Evolutionary conservation across 2,329 filamentous ascomycete genomes (phyloP), one percentile per base, ranked within the genome.

Genomic region (Arthrobotrys sphaeroides): DNA sequence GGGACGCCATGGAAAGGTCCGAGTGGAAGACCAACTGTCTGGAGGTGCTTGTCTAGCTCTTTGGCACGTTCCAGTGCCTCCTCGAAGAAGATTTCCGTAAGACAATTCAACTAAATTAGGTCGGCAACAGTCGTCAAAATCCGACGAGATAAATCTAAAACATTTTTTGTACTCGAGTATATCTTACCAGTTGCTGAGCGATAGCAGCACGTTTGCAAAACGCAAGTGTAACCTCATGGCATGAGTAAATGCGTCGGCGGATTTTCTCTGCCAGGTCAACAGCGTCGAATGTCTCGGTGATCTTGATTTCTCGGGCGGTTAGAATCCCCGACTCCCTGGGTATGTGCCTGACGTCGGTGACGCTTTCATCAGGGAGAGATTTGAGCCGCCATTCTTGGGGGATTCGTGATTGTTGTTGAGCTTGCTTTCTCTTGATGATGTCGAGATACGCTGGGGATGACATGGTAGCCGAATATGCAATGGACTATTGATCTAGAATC

Each of bases 1-100:
- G 82, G 81, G 12, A 84, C 72, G 80, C 89, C 90, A 81, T 92
- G 90, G 0, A 93, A 84, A 1, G 90, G 89, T 0, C 90, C 90
- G 38, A 86, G 82, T 0, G 84, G 81, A 76, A 83, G 82, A 7
- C 86, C 84, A 0, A 85, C 85, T 31, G 78, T 78, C n/a, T 82
- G 81, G 0, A 87, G 77, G 72, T 88, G 81, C n/a, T 83, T 82
- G 78, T 90, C 88, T 0, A 86, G 82, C 1, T 81, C 78, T 36
- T 80, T 80, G 0, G 88, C 88, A 1, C 82, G 84, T 1, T 80
- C 72, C 1, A 89, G 79, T 3, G 87, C 88, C 18, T 84, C 83
- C 16, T 85, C 83, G 77, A 89, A 89, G 73, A 87, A 86, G 0
- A 86, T 85, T 73, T 88, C 87, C 1, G 84, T 84, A 2, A 87